phyloP scores from a whole-genome alignment of 2,329 filamentous ascomycete species.

The Pezicula rhizophila region DNA sequence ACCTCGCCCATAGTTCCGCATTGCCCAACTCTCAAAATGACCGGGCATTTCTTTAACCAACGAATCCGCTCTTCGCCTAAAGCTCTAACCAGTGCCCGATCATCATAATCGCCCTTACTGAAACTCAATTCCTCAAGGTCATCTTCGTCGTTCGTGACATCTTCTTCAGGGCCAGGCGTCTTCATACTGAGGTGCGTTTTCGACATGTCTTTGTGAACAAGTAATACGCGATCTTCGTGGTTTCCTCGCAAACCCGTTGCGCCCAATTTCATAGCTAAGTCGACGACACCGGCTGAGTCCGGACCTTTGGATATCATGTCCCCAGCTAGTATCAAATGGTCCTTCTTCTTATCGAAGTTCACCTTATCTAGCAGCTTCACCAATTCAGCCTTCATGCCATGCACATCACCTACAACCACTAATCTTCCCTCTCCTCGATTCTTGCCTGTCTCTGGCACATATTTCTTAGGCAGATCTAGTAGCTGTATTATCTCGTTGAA shows the following conservation, averaged over 20 bases:
- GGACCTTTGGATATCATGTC: constrained; percentile 85
- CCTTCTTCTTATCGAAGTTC: constrained; percentile 53
- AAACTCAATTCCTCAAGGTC: constrained; percentile 19
- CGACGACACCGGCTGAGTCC: constrained; percentile 71
- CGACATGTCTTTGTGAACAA: constrained; percentile 44
- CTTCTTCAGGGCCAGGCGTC: constrained; percentile 19
- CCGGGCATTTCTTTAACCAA: constrained; percentile 66
- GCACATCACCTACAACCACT: constrained; percentile 84
- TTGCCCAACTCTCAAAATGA: constrained; percentile 70
- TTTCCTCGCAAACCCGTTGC: constrained; percentile 86
- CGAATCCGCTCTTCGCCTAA: constrained; percentile 47
- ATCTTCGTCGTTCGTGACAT: constrained; percentile 21
- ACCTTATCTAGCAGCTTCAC: constrained; percentile 60
- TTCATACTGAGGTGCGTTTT: constrained; percentile 24
- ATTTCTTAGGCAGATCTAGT: constrained; percentile 20
- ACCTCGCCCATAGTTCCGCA: constrained; percentile 57
- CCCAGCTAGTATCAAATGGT: constrained; percentile 72
- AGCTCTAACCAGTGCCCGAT: constrained; percentile 21
- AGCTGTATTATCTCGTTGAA: constrained; percentile 22
- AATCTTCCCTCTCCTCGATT: constrained; percentile 49
- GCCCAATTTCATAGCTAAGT: constrained; percentile 63
- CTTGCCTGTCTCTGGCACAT: constrained; percentile 26
- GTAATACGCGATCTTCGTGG: constrained; percentile 82
- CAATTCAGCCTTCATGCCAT: constrained; percentile 73
- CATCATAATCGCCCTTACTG: constrained; percentile 23